These are phyloP conservation scores for Medicago arabica DNA, from an alignment of 306 rosid species.

Conservation along the genomic window DNA sequence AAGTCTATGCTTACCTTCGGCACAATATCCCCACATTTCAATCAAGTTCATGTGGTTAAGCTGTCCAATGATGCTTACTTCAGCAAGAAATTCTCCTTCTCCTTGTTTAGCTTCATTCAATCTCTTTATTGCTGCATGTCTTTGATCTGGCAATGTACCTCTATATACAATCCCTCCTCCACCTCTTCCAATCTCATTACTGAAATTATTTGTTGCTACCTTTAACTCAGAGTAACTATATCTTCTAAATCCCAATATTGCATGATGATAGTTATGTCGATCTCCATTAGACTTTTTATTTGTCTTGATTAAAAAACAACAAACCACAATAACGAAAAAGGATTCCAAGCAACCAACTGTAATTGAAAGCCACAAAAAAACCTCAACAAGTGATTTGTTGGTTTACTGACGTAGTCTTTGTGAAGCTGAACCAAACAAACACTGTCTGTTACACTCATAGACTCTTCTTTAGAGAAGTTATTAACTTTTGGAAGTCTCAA, in stretches of 20 bases:
- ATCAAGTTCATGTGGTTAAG: slow-evolving; percentile 41
- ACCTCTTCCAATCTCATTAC: slow-evolving; percentile 35
- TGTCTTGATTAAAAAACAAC: slow-evolving; percentile 3
- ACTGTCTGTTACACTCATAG: neutral
- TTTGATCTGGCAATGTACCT: slow-evolving; percentile 33
- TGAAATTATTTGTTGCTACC: slow-evolving; percentile 27
- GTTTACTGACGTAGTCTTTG: neutral
- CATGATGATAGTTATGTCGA: neutral
- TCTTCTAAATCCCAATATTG: slow-evolving; percentile 1
- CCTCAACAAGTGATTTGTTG: slow-evolving; percentile 7
- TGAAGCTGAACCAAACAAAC: slow-evolving; percentile 7
- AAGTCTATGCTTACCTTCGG: slow-evolving; percentile 26
- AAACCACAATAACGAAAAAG: neutral
- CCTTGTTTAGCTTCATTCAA: slow-evolving; percentile 38
- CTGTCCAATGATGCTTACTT: slow-evolving; percentile 14
- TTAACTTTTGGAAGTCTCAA: slow-evolving; percentile 39
- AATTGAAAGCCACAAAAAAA: slow-evolving; percentile 39
- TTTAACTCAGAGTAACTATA: slow-evolving; percentile 30
- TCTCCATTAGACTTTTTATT: slow-evolving; percentile 36
- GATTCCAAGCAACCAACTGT: slow-evolving; percentile 33
- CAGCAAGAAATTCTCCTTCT: slow-evolving; percentile 42
- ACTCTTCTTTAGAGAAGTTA: neutral
- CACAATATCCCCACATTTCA: slow-evolving; percentile 41
- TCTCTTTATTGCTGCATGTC: slow-evolving; percentile 24
- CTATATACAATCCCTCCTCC: slow-evolving; percentile 34